Percentiles rank a stretch among this genome's conserved stretches.
phyloP scores from a whole-genome alignment of 148 eudicot genomes.

The Hydrangea macrophylla region DNA sequence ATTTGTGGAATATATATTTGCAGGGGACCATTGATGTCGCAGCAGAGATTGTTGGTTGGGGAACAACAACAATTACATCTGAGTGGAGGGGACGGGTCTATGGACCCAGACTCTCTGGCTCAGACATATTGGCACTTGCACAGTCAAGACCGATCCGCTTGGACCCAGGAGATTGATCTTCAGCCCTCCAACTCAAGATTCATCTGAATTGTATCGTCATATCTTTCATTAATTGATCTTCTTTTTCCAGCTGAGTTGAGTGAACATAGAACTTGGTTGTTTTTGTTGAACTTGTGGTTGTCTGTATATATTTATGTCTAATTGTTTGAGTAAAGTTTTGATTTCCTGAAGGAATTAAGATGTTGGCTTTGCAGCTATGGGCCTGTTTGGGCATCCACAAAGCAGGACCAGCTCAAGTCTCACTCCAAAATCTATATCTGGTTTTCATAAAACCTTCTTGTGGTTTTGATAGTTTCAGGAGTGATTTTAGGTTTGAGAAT shows the following conservation, averaged over 20 bases:
- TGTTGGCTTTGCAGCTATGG: not conserved
- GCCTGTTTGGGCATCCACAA: too few relatives aligned
- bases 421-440: too few relatives aligned
- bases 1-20: slow-evolving; percentile 9
- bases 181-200: slow-evolving; percentile 47
- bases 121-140: slow-evolving; percentile 84
- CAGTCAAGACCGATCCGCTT: slow-evolving; percentile 61
- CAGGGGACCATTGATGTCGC: slow-evolving; percentile 31
- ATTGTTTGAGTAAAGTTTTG: not conserved
- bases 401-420: too few relatives aligned
- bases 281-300: not conserved
- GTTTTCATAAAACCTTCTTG: too few relatives aligned
- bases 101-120: slow-evolving; percentile 78
- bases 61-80: slow-evolving; percentile 15
- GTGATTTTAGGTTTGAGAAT: too few relatives aligned
- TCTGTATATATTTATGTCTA: not conserved
- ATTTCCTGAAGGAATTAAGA: not conserved
- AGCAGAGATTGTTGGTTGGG: slow-evolving; percentile 21
- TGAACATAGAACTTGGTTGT: not conserved
- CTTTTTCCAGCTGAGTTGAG: not conserved
- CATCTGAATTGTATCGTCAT: slow-evolving; percentile 20
- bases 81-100: slow-evolving; percentile 26
- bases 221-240: not conserved
- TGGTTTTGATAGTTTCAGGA: too few relatives aligned
- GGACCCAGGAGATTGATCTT: slow-evolving; percentile 94